Evolutionary conservation across 371 early-diverging fungal species (phyloP), one percentile per base, ranked within the genome.

Genomic region (Syncephalastrum racemosum): DNA sequence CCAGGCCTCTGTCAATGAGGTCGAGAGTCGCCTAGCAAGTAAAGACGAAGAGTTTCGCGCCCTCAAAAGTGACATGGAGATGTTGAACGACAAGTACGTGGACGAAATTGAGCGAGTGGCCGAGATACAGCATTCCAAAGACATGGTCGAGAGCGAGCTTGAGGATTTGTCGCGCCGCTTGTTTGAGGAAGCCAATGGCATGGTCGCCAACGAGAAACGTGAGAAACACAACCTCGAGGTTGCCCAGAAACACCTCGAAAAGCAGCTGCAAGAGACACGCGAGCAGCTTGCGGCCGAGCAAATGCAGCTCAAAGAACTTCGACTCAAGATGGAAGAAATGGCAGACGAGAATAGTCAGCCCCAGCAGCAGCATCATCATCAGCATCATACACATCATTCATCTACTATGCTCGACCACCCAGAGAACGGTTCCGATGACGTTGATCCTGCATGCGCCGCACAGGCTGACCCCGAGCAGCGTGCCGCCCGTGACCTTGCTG

Each of bases 151-250:
- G 64, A 89, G 86, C 22, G 97, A 97, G 69, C 73, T 97, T 24
- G 97, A 95, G 67, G 96, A 94, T 43, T 67, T 96, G 46, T 93
- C 92, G 23, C 82, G 89, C 40, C 81, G 83, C 54, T 70, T 97
- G 39, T 96, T 97, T 75, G 94, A 95, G 59, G 92, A 95, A 68
- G 97, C 97, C 0, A 96, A 97, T 56, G 83, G 79, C 3, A 87
- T 97, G 89, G 98, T 97, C 12, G 90, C 95, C 2, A 77, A 87
- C 14, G 96, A 95, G 62, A 87, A 89, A 45, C 70, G 88, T 54
- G 84, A 83, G 46, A 72, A 84, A 50, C 69, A 85, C 54, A 77
- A 84, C 25, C 64, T 82, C 20, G 84, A 88, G 52, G 50, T 83
- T 16, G 78, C 81, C 13, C 80, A 82, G 47, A 77, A 73, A 40